Evolutionary conservation across 1,284 basidiomycete genomes (phyloP).

Genomic region (Mycena citricolor): DNA sequence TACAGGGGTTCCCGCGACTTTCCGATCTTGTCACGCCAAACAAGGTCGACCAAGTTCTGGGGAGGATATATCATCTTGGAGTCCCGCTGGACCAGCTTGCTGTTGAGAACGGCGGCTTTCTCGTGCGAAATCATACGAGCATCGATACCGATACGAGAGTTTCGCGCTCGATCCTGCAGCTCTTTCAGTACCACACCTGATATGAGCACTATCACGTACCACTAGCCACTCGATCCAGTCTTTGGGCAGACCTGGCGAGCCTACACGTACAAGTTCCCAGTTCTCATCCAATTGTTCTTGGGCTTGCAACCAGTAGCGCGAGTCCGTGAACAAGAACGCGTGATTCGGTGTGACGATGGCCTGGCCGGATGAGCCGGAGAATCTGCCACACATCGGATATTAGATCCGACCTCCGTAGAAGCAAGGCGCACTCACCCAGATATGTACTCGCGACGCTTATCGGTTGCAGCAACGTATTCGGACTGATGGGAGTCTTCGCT

Average conservation of each 20-base stretch:
- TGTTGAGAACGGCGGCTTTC: slow-evolving; percentile 60
- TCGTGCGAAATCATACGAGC: slow-evolving; percentile 84
- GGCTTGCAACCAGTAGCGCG: slow-evolving; percentile 89
- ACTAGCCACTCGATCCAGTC: slow-evolving; percentile 82
- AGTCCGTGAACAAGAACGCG: slow-evolving; percentile 82
- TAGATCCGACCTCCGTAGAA: slow-evolving; percentile 7
- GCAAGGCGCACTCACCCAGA: slow-evolving; percentile 58
- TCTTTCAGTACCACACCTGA: slow-evolving; percentile 13
- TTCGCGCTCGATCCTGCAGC: slow-evolving; percentile 49
- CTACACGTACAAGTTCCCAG: slow-evolving; percentile 77
- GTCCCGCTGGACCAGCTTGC: slow-evolving; percentile 48
- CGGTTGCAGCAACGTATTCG: slow-evolving; percentile 80
- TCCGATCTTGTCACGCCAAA: slow-evolving; percentile 75
- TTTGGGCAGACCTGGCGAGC: slow-evolving; percentile 53
- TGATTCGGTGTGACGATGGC: slow-evolving; percentile 70
- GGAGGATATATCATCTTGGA: slow-evolving; percentile 70
- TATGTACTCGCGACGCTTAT: slow-evolving; percentile 83
- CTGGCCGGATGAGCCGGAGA: slow-evolving; percentile 83
- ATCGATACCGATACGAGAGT: slow-evolving; percentile 79
- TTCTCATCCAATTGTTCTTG: slow-evolving; percentile 72
- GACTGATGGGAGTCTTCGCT: slow-evolving; percentile 89
- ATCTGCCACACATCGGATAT: slow-evolving; percentile 45
- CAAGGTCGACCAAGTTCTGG: slow-evolving; percentile 84
- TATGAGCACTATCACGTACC: slow-evolving; percentile 36
- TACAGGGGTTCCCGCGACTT: slow-evolving; percentile 73